Base-by-base conservation (phyloP, 257 asterid species). In the Solanum verrucosum region DNA sequence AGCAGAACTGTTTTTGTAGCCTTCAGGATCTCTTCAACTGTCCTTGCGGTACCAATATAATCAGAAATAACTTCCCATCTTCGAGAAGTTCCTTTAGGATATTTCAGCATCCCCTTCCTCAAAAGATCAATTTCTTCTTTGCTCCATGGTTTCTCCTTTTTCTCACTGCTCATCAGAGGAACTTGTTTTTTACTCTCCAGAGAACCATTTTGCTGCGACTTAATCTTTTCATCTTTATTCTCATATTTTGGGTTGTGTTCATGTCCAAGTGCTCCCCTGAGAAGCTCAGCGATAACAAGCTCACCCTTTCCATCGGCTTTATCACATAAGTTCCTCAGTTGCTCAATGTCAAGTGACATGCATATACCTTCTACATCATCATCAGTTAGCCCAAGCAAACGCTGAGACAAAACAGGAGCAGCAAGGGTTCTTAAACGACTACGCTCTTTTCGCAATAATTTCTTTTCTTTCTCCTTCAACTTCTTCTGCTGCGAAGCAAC, bases 51-150 rank as follows among this genome's bases (percentile, higher is more conserved):
- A 84, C 99, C 99, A 84, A 97, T 91, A 83, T 92, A 96, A 74
- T 97, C 99, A 3, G 99, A 97, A 71, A 97, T 92, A 89, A 97
- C 99, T 91, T 97, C 99, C 99, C 99, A 97, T 90, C 99, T 93
- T 72, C 97, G 90, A 27, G 99, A 96, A 59, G 99, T 97, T 83
- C 99, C 99, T 93, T 96, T 96, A 13, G 99, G 99, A 91, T 89
- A 97, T 89, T 97, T 97, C 91, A n/a, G 91, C 91, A 95, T 85
- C 52, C 95, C 99, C 92, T 97, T 97, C 31, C 98, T 94, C 91
- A 97, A 63, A 78, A 97, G 98, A 86, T 97, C 99, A 88, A 97
- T 93, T 95, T 97, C 99, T 89, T 94, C 98, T 90, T 89, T 95
- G 85, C 88, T 87, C 99, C 99, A 97, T 15, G 97, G 93, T 79